phyloP scores from a whole-genome alignment of 2,329 filamentous ascomycete genomes.

The Beauveria sp. region DNA sequence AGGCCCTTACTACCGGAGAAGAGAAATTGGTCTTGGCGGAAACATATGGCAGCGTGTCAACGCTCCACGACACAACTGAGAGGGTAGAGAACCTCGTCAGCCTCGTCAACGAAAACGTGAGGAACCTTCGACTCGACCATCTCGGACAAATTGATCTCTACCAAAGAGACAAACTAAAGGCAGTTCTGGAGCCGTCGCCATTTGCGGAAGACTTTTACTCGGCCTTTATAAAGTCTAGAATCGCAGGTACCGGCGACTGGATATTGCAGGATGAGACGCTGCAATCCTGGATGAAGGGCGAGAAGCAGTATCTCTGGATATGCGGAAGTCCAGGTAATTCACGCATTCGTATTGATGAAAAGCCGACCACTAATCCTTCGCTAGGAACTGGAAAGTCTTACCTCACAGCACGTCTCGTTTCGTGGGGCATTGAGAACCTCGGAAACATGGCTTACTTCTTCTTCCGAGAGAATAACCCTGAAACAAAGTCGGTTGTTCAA shows the following conservation, averaged over 20 bases:
- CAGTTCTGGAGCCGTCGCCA: constrained; percentile 33
- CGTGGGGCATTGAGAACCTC: constrained; percentile 28
- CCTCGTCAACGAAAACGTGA: constrained; percentile 27
- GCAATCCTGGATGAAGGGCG: constrained; percentile 29
- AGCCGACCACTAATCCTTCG: not conserved
- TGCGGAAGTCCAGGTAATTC: constrained; percentile 32
- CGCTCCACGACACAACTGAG: constrained; percentile 29
- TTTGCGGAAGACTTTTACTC: constrained; percentile 35
- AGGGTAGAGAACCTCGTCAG: constrained; percentile 26
- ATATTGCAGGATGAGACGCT: constrained; percentile 31
- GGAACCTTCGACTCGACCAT: constrained; percentile 26
- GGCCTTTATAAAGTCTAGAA: constrained; percentile 31
- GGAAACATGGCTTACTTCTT: constrained; percentile 36
- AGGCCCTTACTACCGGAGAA: constrained; percentile 33
- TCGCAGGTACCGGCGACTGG: constrained; percentile 39
- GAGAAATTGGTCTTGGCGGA: constrained; percentile 36
- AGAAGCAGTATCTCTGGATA: constrained; percentile 35
- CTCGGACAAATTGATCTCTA: constrained; percentile 24
- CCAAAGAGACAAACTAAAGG: constrained; percentile 30
- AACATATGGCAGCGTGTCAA: constrained; percentile 30
- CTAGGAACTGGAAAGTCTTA: constrained; percentile 38
- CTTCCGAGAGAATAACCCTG: constrained; percentile 39
- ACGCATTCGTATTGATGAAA: not conserved
- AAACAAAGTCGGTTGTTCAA: constrained; percentile 36
- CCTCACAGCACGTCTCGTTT: constrained; percentile 35